Evolutionary conservation across 192 early-diverging fungal genomes (phyloP).

Genomic region (Paraglomus occultum): DNA sequence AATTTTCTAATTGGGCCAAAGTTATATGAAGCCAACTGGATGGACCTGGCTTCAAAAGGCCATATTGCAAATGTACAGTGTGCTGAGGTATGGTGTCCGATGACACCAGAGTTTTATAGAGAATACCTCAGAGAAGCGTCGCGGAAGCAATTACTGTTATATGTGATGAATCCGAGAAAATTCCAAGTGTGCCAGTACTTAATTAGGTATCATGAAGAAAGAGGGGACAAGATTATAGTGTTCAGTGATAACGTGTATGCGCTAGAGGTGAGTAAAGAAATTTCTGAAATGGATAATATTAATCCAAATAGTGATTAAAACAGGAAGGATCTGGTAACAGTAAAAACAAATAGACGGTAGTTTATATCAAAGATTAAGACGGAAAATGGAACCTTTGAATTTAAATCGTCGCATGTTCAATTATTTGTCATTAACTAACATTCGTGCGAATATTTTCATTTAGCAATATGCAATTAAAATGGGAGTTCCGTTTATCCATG

Average conservation of each 20-base stretch:
- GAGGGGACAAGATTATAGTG: slow-evolving; percentile 98
- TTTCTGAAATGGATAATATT: too few relatives aligned
- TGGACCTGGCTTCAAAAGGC: slow-evolving; percentile 95
- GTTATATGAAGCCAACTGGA: slow-evolving; percentile 99
- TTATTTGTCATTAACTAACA: background rate
- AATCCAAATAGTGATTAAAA: too few relatives aligned
- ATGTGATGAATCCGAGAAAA: slow-evolving; percentile 97
- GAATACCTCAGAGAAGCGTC: slow-evolving; percentile 84
- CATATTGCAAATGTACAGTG: slow-evolving; percentile 99
- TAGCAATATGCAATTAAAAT: slow-evolving; percentile 77
- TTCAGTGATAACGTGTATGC: slow-evolving; percentile 99
- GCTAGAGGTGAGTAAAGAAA: slow-evolving; percentile 53
- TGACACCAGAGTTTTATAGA: slow-evolving; percentile 95
- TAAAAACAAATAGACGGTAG: too few relatives aligned
- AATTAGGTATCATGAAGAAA: slow-evolving; percentile 86
- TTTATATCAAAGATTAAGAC: too few relatives aligned
- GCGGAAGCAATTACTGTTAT: slow-evolving; percentile 82
- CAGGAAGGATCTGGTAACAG: too few relatives aligned
- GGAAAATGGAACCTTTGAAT: too few relatives aligned
- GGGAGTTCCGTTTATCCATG: slow-evolving; percentile 85
- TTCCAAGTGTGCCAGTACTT: slow-evolving; percentile 97
- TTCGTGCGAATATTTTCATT: background rate
- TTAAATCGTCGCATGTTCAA: background rate
- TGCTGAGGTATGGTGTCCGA: slow-evolving; percentile 98
- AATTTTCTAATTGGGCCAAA: slow-evolving; percentile 99